Conservation (phyloP, 495 filamentous ascomycete species). For the Trichoderma orchidacearum region DNA sequence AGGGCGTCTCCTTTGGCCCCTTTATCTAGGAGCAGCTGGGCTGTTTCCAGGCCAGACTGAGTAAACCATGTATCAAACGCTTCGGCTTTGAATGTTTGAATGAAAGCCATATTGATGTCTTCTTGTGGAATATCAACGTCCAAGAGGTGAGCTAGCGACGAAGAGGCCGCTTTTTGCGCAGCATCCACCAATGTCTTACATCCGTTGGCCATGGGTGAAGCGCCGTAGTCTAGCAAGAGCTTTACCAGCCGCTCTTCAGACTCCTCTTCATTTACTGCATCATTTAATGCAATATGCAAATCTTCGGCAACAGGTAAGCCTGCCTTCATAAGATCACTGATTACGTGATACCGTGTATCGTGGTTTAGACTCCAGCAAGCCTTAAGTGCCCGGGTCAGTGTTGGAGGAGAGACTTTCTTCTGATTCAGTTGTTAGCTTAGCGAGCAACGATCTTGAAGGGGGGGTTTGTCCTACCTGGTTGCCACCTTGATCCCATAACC, state of each 20-base stretch:
- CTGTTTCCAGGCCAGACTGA: conserved; percentile 20
- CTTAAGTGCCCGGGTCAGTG: conserved; percentile 26
- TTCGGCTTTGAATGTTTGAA: conserved; percentile 4
- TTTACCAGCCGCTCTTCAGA: conserved; percentile 26
- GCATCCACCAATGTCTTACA: conserved; percentile 33
- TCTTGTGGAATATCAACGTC: conserved; percentile 15
- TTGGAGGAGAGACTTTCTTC: conserved; percentile 22
- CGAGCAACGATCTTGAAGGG: background rate
- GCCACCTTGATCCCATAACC: conserved; percentile 15
- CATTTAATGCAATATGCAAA: conserved; percentile 23
- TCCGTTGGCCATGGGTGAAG: conserved; percentile 23
- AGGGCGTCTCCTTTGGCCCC: conserved; percentile 27
- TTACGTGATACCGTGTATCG: conserved; percentile 25
- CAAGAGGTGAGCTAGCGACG: conserved; percentile 19
- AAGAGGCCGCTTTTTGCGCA: conserved; percentile 10
- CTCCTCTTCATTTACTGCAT: conserved; percentile 29
- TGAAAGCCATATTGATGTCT: conserved; percentile 13
- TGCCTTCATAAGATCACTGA: conserved; percentile 28
- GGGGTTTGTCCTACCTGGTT: background rate
- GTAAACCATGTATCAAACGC: conserved; percentile 22
- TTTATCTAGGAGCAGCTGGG: conserved; percentile 22
- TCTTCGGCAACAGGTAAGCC: conserved; percentile 24
- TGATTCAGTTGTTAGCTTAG: conserved; percentile 4
- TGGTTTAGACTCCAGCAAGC: conserved; percentile 26
- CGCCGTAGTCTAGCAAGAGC: conserved; percentile 24